phyloP scores from a whole-genome alignment of 805 yeast genomes.

The Grigorovia yakushimaensis region DNA sequence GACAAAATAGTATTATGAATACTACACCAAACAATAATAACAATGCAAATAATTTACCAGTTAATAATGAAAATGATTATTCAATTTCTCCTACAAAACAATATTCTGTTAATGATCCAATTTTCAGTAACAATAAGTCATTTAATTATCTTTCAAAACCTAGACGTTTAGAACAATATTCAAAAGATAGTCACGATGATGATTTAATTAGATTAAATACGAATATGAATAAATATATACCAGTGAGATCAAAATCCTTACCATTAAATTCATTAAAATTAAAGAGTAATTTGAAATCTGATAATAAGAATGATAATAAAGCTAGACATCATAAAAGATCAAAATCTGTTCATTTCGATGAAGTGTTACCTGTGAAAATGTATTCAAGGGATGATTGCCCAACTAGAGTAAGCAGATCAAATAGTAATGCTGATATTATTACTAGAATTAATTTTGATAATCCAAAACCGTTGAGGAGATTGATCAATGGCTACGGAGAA shows the following conservation, averaged over 20 bases:
- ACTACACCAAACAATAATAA: neutral
- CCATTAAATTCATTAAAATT: slow-evolving; percentile 27
- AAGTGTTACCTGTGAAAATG: slow-evolving; percentile 57
- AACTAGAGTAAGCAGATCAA: slow-evolving; percentile 39
- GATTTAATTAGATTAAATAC: slow-evolving; percentile 9
- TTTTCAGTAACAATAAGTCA: neutral
- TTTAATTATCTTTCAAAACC: slow-evolving; percentile 3
- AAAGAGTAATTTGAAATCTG: slow-evolving; percentile 1
- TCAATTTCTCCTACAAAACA: neutral
- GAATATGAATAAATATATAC: slow-evolving; percentile 11
- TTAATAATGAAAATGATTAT: neutral
- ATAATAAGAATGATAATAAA: neutral
- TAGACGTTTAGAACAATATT: slow-evolving; percentile 9
- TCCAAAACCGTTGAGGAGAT: slow-evolving; percentile 5
- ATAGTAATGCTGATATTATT: slow-evolving; percentile 1
- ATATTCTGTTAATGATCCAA: neutral
- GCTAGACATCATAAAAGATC: slow-evolving; percentile 27
- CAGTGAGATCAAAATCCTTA: slow-evolving; percentile 32
- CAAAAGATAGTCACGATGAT: slow-evolving; percentile 8
- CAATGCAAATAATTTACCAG: neutral
- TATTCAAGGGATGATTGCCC: slow-evolving; percentile 71
- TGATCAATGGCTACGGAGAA: slow-evolving; percentile 1
- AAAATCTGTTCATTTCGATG: slow-evolving; percentile 75
- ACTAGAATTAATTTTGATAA: slow-evolving; percentile 7
- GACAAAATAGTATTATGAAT: neutral